Percentiles rank a stretch among this genome's conserved stretches.
phyloP scores from a whole-genome alignment of 1,139 yeast species.

The Magnusiomyces magnusii region DNA sequence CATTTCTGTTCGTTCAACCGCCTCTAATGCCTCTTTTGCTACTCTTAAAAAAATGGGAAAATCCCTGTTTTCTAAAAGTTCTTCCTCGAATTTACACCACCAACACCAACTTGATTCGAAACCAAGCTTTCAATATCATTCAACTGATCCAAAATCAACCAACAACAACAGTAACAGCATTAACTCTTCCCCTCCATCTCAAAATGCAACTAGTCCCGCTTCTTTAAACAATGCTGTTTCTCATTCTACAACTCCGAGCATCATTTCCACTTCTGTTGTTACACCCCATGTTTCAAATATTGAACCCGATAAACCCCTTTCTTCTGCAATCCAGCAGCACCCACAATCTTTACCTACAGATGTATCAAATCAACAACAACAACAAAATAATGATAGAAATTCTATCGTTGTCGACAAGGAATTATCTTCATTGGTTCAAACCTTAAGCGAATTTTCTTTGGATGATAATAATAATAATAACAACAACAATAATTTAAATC shows the following conservation, averaged over 20 bases:
- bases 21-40: conserved; percentile 27
- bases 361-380: no score
- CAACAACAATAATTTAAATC: not conserved
- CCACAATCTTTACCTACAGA: not conserved
- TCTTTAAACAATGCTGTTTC: not conserved
- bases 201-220: not conserved
- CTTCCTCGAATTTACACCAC: conserved; percentile 3
- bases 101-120: not conserved
- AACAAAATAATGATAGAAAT: not conserved
- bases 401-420: not conserved
- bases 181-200: not conserved
- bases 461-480: not conserved
- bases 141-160: not conserved
- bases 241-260: not conserved
- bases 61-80: conserved; percentile 13
- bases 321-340: conserved; percentile 1
- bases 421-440: not conserved
- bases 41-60: conserved; percentile 22
- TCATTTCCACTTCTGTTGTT: conserved; percentile 12
- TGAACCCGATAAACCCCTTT: conserved; percentile 20
- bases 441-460: not conserved
- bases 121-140: not conserved
- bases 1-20: conserved; percentile 22
- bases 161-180: not conserved
- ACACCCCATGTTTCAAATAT: conserved; percentile 21